Evolutionary conservation across 2,329 filamentous ascomycete genomes (phyloP), one percentile per base, ranked within the genome.

Genomic region (Didymella pomorum): DNA sequence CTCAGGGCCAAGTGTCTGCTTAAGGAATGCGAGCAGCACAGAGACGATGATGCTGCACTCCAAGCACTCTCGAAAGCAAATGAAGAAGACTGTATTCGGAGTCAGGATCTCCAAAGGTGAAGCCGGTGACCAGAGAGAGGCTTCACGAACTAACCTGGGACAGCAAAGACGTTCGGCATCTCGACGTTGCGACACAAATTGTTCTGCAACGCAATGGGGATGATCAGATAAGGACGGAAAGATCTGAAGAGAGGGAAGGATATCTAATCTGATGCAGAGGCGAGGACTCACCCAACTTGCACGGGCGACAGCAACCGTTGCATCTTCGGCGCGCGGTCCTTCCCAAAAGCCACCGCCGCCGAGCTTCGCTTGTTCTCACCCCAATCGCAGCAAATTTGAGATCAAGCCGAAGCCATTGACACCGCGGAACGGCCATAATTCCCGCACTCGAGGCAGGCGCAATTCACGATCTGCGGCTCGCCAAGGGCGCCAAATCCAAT

Each of bases 21-120:
- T 95, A 58, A 96, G 80, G 74, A 95, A 96, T 21, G 92, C 87
- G 39, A 96, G 84, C 31, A 96, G 82, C n/a, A 96, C 89, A 0
- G 92, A 94, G 62, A 96, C 87, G 68, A 96, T 91, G 71, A 96
- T 92, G 70, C 86, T 88, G 0, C 89, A 90, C 81, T 96, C 92
- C 46, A 96, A 81, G 41, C 87, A 87, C 79, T 96, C 93, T 72
- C 93, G 88, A 75, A 96, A 95, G 79, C 91, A 88, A 75, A 97
- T 91, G 80, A 97, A 93, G 81, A 96, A 96, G 54, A 96, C 86
- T 83, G 48, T 56, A n/a, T 25, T 37, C 20, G 5, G 10, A 21
- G 56, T 58, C 18, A 62, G 57, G 44, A 28, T 50, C 10, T n/a
- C 20, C 8, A 12, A 7, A 14, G 10, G 20, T 18, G 21, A 43